A percentile compares a stretch with the other conserved stretches of the same genome.
Evolutionary conservation across 805 yeast genomes (phyloP).

Genomic region (Lipomyces orientalis): DNA sequence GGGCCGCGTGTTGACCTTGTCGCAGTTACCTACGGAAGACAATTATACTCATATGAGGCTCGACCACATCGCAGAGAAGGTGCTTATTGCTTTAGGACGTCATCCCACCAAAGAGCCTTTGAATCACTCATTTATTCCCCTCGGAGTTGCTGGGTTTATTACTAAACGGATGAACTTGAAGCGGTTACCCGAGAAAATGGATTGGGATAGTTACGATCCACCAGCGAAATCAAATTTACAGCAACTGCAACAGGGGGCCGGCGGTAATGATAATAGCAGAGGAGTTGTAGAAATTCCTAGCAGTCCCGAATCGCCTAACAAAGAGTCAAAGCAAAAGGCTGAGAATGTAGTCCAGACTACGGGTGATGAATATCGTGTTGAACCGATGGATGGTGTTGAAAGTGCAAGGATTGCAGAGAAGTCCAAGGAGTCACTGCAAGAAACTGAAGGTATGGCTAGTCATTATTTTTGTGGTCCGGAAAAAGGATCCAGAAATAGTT

Average conservation of each 20-base stretch:
- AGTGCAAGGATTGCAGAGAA: neutral
- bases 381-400: neutral
- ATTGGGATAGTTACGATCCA: slow-evolving; percentile 24
- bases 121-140: slow-evolving; percentile 16
- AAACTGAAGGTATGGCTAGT: neutral
- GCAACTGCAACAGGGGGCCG: neutral
- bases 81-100: slow-evolving; percentile 12
- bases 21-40: neutral
- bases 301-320: slow-evolving; percentile 8
- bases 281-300: neutral
- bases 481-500: neutral
- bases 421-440: neutral
- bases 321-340: neutral
- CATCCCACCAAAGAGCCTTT: slow-evolving; percentile 13
- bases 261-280: slow-evolving; percentile 1
- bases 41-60: neutral
- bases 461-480: neutral
- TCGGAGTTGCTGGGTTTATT: neutral
- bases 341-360: neutral
- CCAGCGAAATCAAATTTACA: neutral
- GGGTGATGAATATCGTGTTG: neutral
- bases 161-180: slow-evolving; percentile 1
- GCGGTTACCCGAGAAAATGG: neutral
- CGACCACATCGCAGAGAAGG: slow-evolving; percentile 7
- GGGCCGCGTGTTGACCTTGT: neutral